phyloP scores from a whole-genome alignment of 805 yeast genomes.

The Naumovozyma baii region DNA sequence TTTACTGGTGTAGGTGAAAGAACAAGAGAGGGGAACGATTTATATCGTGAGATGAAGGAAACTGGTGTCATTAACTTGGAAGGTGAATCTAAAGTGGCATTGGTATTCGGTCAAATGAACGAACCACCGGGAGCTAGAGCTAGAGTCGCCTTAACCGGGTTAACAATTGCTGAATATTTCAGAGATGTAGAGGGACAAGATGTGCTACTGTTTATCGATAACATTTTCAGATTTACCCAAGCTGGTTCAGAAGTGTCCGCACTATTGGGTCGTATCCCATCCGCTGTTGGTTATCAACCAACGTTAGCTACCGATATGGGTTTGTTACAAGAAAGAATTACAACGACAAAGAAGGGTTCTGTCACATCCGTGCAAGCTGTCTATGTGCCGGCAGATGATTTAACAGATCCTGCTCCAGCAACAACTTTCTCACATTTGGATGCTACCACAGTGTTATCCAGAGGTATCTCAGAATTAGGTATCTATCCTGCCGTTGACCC shows the following conservation, averaged over 20 bases:
- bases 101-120: constrained; percentile 99
- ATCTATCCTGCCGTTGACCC: constrained; percentile 99
- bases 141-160: constrained; percentile 99
- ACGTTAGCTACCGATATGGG: constrained; percentile 99
- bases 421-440: constrained; percentile 99
- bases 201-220: constrained; percentile 97
- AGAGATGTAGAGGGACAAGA: constrained; percentile 99
- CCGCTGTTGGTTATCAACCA: constrained; percentile 99
- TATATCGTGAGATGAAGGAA: constrained; percentile 99
- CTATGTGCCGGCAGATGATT: constrained; percentile 99
- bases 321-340: constrained; percentile 98
- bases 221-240: constrained; percentile 99
- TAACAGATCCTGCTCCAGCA: constrained; percentile 99
- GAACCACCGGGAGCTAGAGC: constrained; percentile 99
- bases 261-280: constrained; percentile 98
- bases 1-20: constrained; percentile 99
- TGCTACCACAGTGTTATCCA: constrained; percentile 98
- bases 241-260: constrained; percentile 99
- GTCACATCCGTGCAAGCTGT: constrained; percentile 99
- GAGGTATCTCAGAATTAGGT: constrained; percentile 99
- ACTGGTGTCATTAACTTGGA: constrained; percentile 99
- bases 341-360: constrained; percentile 99
- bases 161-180: constrained; percentile 99
- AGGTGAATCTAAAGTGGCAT: constrained; percentile 99
- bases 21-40: constrained; percentile 99